Evolutionary conservation across 2,329 filamentous ascomycete species (phyloP).

Genomic region (Aspergillus pseudonomiae): DNA sequence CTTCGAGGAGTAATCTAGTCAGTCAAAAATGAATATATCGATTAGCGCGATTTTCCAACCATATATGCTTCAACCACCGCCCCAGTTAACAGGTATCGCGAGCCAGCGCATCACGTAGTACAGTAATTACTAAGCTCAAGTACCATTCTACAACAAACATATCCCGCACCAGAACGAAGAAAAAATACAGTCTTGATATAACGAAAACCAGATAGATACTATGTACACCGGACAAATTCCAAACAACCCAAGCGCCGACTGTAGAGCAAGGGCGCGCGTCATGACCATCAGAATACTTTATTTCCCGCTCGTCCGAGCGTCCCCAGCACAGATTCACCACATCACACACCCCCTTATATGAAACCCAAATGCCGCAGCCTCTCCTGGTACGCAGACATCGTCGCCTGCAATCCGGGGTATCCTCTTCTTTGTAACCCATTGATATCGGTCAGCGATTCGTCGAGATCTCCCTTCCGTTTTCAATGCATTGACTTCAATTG

Average conservation of each 20-base stretch:
- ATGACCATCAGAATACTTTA: constrained; percentile 18
- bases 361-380: neutral
- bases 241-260: constrained; percentile 36
- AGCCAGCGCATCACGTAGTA: neutral
- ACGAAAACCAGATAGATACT: constrained; percentile 32
- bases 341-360: neutral
- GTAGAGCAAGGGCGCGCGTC: constrained; percentile 21
- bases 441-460: constrained; percentile 16
- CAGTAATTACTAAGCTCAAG: no score
- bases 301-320: neutral
- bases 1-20: constrained; percentile 43
- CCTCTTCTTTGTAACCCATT: neutral
- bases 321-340: neutral
- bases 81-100: neutral
- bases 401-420: constrained; percentile 27
- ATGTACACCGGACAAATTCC: constrained; percentile 39
- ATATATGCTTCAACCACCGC: neutral
- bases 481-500: constrained; percentile 1
- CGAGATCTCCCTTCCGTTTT: neutral
- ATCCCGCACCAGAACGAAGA: neutral
- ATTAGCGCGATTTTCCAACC: neutral
- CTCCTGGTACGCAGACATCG: constrained; percentile 3
- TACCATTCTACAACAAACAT: neutral
- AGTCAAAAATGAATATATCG: constrained; percentile 14
- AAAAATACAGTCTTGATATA: constrained; percentile 21